These are phyloP conservation scores for Heritiera fomes DNA, from an alignment of 345 rosid species.

Conservation along the genomic window DNA sequence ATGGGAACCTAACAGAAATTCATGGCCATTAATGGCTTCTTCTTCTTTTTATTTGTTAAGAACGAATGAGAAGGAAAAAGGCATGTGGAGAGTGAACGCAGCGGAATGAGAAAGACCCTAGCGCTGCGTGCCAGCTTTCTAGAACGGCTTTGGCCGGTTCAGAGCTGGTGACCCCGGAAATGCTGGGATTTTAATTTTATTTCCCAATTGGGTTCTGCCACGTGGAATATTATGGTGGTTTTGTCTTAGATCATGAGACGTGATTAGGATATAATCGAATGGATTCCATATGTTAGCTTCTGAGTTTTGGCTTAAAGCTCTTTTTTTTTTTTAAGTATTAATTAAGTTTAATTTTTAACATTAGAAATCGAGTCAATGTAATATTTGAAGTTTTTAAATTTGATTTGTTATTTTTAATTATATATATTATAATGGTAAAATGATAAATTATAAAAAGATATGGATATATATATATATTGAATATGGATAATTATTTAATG, in stretches of 20 bases:
- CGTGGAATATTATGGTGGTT: background rate
- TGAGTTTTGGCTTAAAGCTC: no score
- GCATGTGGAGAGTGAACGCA: background rate
- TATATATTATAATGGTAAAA: no score
- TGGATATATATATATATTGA: no score
- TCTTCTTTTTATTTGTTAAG: background rate
- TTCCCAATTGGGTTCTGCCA: background rate
- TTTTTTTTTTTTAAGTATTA: no score
- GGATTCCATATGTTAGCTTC: no score
- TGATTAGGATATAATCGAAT: no score
- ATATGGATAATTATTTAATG: no score
- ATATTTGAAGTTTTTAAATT: no score
- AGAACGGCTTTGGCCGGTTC: constrained; percentile 10
- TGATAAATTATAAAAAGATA: no score
- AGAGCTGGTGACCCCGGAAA: constrained; percentile 7
- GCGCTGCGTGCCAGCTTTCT: constrained; percentile 15
- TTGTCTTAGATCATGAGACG: background rate
- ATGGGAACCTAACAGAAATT: constrained; percentile 2
- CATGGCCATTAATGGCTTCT: background rate
- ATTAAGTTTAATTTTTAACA: no score
- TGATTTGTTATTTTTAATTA: no score
- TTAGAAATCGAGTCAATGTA: no score
- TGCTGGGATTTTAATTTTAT: background rate
- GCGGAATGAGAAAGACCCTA: background rate
- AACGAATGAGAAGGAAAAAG: constrained; percentile 6